These are phyloP conservation scores for Lyophyllum decastes DNA, from an alignment of 768 basidiomycete species.

Conservation along the genomic window DNA sequence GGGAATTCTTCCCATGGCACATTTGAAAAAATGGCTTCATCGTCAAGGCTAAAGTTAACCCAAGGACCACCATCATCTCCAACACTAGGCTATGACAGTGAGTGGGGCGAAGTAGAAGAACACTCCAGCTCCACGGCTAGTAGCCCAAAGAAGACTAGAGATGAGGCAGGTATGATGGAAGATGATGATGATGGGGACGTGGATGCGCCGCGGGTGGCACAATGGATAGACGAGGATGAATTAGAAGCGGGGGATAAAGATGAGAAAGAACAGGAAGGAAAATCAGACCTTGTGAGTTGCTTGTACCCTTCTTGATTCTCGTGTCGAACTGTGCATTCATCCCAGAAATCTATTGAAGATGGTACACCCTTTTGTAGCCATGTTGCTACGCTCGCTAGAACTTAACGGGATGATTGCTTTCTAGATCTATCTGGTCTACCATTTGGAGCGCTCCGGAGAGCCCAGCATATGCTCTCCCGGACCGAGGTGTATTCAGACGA, in stretches of 20 bases:
- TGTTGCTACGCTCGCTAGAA: background rate
- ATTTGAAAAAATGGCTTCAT: background rate
- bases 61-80: slow-evolving; percentile 9
- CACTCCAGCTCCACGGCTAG: slow-evolving; percentile 9
- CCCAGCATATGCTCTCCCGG: slow-evolving; percentile 56
- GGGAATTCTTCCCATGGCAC: slow-evolving; percentile 1
- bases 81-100: background rate
- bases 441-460: slow-evolving; percentile 63
- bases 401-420: background rate
- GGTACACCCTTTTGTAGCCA: background rate
- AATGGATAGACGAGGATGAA: slow-evolving; percentile 59
- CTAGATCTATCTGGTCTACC: slow-evolving; percentile 63
- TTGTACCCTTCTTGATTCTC: background rate
- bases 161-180: slow-evolving; percentile 19
- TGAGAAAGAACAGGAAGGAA: slow-evolving; percentile 28
- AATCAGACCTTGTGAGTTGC: slow-evolving; percentile 29
- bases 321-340: background rate
- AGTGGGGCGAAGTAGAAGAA: slow-evolving; percentile 4
- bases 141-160: slow-evolving; percentile 21
- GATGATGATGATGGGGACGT: slow-evolving; percentile 35
- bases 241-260: slow-evolving; percentile 36
- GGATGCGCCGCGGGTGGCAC: slow-evolving; percentile 59
- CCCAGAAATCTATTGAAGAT: slow-evolving; percentile 9
- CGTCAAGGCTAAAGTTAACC: slow-evolving; percentile 12
- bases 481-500: slow-evolving; percentile 33